phyloP scores from a whole-genome alignment of 495 filamentous ascomycete species.

The Penicillium paxilli region DNA sequence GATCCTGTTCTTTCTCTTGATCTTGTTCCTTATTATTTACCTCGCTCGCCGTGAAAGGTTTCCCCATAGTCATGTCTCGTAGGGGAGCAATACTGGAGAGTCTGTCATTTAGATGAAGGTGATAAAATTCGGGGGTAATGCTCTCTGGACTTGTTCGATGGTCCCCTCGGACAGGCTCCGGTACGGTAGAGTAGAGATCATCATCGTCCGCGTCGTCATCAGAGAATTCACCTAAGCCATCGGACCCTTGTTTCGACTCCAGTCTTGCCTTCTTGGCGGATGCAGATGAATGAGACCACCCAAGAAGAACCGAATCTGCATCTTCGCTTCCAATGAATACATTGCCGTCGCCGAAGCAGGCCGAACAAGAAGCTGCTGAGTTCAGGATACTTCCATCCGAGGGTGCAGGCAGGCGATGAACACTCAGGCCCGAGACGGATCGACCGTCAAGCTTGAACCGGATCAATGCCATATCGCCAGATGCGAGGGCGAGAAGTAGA shows the following conservation, averaged over 20 bases:
- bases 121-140: conserved; percentile 55
- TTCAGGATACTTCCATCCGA: conserved; percentile 61
- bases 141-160: conserved; percentile 20
- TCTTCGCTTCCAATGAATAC: conserved; percentile 86
- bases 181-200: conserved; percentile 62
- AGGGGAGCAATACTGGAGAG: conserved; percentile 78
- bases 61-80: conserved; percentile 66
- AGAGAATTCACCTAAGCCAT: conserved; percentile 40
- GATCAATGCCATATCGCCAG: conserved; percentile 72
- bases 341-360: conserved; percentile 63
- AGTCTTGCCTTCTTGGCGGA: conserved; percentile 44
- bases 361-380: conserved; percentile 66
- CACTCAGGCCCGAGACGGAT: conserved; percentile 79
- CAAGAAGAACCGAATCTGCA: conserved; percentile 77
- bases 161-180: conserved; percentile 25
- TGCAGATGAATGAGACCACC: conserved; percentile 66
- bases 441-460: conserved; percentile 89
- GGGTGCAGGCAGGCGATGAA: conserved; percentile 61
- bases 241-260: conserved; percentile 49
- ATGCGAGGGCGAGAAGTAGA: conserved; percentile 77
- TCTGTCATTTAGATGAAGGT: conserved; percentile 73
- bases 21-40: conserved; percentile 25
- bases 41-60: conserved; percentile 22
- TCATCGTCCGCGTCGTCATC: conserved; percentile 62
- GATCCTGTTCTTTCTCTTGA: conserved; percentile 15